Base-by-base conservation (phyloP, 768 basidiomycete species). In the Kwoniella dendrophila region DNA sequence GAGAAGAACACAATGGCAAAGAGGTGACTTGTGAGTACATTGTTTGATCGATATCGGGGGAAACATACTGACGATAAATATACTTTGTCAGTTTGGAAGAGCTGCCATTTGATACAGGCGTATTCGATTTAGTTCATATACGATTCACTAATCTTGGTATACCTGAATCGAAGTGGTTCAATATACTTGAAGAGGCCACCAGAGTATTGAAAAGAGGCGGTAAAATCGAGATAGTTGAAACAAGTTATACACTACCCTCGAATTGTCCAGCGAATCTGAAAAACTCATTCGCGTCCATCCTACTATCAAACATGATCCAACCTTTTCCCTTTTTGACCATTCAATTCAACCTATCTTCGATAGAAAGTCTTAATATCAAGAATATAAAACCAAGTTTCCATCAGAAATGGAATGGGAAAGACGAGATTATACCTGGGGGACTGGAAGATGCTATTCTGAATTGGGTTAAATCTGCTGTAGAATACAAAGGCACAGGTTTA, bases 81-180 rank as follows among this genome's bases (percentile, higher is more conserved):
- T 34, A 12, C 27, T 16, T 18, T 6, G 20, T 7, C 54, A 77
- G 78, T 57, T 62, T 79, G 2, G 51, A 70, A n/a, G 47, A 67
- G 1, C 59, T 79, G 18, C 76, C 76, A 1, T 79, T 75, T 61
- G 78, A 79, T 48, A 66, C 74, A 1, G 78, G 75, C 20, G 66
- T 64, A 11, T 79, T 79, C 38, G 78, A 79, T 55, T 51, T 74
- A 30, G 78, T 79, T 4, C 78, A 76, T 40, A 51, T 78, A 44
- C 68, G 75, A 0, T 77, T 75, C 45, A 58, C 74, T 38, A 72
- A 69, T 8, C 66, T 79, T 0, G 78, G 75, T 8, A 48, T 79
- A 4, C 72, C 78, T 3, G 75, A 79, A 44, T 43, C 65, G 12
- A 68, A 64, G 44, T 78, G 76, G 76, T 60, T 56, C 20, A 59